Evolutionary conservation across 306 rosid species (phyloP), one percentile per base, ranked within the genome.

Genomic region (Cicer cuneatum): DNA sequence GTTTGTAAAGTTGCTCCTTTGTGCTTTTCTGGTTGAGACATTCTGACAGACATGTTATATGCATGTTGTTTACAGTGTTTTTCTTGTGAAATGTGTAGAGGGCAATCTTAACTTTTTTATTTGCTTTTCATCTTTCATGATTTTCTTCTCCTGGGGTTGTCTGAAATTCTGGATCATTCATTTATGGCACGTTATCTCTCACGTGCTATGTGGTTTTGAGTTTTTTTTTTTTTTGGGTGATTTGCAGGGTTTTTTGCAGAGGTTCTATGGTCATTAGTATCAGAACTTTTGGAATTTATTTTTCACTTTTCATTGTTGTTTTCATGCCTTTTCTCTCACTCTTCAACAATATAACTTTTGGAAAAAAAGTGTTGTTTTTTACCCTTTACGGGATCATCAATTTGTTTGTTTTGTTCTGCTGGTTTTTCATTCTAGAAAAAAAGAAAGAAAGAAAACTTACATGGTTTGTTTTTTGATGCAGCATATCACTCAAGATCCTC

Each of bases 381-480:
- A 67, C 79, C 72, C n/a, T 58, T 43, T 43, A 42, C 11, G 2
- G 48, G 33, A 14, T 37, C 65, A 42, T 52, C 11, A 2, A 37
- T 40, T 39, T 62, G 64, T 64, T 29, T 29, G 35, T 71, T 70
- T 67, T 66, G 64, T 66, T 79, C 39, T 72, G 41, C 64, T 71
- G 69, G 9, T 79, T 54, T 75, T 24, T 59, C 67, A 48, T n/a
- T 14, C 6, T 13, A 10, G 46, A 37, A 46, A 56, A 35, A 46
- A 65, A 24, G n/a, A 69, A 64, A 39, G 48, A 58, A 54, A 45
- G 46, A 35, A 10, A 48, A 40, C 80, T 84, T 66, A 86, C 56
- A n/a, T 52, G 65, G 72, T 84, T 56, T 84, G 46, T 41, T 78
- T 79, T 63, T 59, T 2, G 39, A 60, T 80, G 87, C 86, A 87